Percentiles rank a stretch among this genome's conserved stretches.
Evolutionary conservation across 805 yeast genomes (phyloP).

Genomic region (Candida anglica): DNA sequence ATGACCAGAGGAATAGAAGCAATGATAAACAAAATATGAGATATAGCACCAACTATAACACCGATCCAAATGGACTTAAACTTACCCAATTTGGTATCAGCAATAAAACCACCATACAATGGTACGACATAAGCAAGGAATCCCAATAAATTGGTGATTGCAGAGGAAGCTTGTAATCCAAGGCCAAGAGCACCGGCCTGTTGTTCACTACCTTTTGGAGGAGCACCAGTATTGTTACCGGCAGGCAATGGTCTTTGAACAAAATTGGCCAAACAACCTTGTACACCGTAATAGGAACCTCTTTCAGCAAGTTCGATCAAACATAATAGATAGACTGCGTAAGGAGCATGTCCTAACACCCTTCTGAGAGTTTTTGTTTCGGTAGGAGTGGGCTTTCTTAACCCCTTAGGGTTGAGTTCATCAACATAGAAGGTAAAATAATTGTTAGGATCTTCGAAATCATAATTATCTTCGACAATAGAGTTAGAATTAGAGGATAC

Average conservation of each 20-base stretch:
- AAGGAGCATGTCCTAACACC: conserved; percentile 45
- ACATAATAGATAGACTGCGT: conserved; percentile 47
- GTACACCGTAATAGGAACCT: conserved; percentile 49
- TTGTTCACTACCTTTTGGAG: conserved; percentile 25
- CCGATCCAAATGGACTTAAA: conserved; percentile 48
- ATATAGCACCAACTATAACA: conserved; percentile 41
- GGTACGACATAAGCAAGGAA: conserved; percentile 50
- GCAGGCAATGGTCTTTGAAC: conserved; percentile 49
- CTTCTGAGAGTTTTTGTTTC: conserved; percentile 26
- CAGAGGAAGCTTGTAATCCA: conserved; percentile 45
- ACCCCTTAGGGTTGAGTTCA: conserved; percentile 35
- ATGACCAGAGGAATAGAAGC: conserved; percentile 44
- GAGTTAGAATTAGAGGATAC: too few species aligned
- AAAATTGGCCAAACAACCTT: conserved; percentile 44
- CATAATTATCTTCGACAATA: conserved; percentile 10
- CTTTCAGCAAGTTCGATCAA: conserved; percentile 51
- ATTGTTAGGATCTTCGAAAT: conserved; percentile 18
- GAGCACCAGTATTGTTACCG: conserved; percentile 44
- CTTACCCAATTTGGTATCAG: conserved; percentile 47
- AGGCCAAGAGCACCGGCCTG: conserved; percentile 49
- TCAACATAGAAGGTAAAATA: conserved; percentile 21
- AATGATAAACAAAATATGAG: conserved; percentile 45
- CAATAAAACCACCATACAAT: conserved; percentile 48
- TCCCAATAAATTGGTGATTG: conserved; percentile 43
- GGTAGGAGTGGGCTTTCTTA: conserved; percentile 26